Conservation (phyloP, 352 stramenopile species). For the Phytophthora nicotianae region DNA sequence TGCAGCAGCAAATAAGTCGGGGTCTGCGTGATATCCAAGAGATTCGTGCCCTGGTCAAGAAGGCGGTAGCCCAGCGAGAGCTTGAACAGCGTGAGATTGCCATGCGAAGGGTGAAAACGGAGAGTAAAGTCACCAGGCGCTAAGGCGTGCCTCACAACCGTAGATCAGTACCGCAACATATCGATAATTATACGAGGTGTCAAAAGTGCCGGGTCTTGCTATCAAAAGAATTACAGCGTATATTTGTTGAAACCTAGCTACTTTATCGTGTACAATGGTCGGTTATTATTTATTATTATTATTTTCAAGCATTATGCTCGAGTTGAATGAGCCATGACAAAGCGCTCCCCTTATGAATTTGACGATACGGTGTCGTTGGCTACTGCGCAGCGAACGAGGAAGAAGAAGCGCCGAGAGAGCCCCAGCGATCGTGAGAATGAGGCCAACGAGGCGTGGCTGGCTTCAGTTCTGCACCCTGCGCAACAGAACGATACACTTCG, state of each 20-base stretch:
- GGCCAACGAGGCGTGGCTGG: constrained; percentile 32
- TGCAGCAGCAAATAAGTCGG: constrained; percentile 37
- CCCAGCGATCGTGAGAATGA: constrained; percentile 8
- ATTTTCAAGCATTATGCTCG: background rate
- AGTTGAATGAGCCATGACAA: constrained; percentile 28
- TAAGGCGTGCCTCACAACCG: background rate
- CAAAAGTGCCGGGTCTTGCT: too few species aligned
- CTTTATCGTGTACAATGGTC: constrained; percentile 15
- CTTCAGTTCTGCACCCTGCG: constrained; percentile 22
- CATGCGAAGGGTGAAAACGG: background rate
- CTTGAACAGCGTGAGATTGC: constrained; percentile 5
- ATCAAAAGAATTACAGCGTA: too few species aligned
- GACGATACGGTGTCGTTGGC: constrained; percentile 15
- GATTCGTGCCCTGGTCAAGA: constrained; percentile 32
- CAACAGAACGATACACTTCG: constrained; percentile 1
- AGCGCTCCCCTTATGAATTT: constrained; percentile 49
- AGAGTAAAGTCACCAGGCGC: background rate
- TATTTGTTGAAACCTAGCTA: constrained; percentile 9
- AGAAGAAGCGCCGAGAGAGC: constrained; percentile 31
- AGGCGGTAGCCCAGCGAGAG: constrained; percentile 13
- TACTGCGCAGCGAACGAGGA: constrained; percentile 15
- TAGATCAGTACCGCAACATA: background rate
- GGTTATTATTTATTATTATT: constrained; percentile 6
- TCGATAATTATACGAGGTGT: constrained; percentile 19
- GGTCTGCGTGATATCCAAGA: constrained; percentile 32